A percentile compares a stretch with the other conserved stretches of the same genome.
Evolutionary conservation across 2,329 filamentous ascomycete species (phyloP).

Genomic region (Arthrobotrys sphaeroides): DNA sequence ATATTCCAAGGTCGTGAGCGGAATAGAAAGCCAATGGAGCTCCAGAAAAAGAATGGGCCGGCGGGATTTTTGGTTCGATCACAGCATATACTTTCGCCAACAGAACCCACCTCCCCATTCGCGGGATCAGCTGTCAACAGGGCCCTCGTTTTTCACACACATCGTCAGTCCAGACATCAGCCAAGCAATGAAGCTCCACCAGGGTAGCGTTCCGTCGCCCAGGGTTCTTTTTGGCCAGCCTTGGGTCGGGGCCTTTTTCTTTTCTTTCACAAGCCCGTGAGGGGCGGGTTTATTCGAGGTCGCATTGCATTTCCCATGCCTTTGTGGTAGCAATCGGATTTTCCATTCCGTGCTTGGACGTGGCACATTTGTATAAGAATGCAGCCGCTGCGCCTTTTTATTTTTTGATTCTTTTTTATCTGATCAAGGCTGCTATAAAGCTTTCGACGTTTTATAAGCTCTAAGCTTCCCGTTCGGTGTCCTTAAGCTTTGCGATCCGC

Average conservation of each 20-base stretch:
- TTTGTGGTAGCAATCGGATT: not conserved
- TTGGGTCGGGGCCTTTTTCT: conserved; percentile 3
- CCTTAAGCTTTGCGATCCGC: conserved; percentile 1
- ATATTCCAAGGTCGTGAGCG: not conserved
- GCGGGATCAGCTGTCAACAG: conserved; percentile 3
- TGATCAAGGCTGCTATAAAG: not conserved
- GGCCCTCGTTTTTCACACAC: not conserved
- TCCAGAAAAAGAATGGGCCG: not conserved
- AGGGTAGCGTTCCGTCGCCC: not conserved
- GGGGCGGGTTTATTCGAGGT: not conserved
- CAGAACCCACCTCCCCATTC: not conserved
- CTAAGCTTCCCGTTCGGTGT: not conserved
- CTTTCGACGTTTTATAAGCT: conserved; percentile 2
- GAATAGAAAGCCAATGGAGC: not conserved
- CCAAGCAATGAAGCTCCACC: conserved; percentile 4
- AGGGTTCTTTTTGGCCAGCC: not conserved
- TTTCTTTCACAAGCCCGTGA: conserved; percentile 6
- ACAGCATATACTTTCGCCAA: not conserved
- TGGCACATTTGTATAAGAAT: conserved; percentile 7
- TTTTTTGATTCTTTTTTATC: not conserved
- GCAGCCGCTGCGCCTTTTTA: not conserved
- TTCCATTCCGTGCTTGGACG: conserved; percentile 1
- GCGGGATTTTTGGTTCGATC: not conserved
- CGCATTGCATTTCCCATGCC: not conserved
- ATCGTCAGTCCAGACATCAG: conserved; percentile 3